Conservation (phyloP, 2,329 filamentous ascomycete species). For the Botrytis byssoidea region DNA sequence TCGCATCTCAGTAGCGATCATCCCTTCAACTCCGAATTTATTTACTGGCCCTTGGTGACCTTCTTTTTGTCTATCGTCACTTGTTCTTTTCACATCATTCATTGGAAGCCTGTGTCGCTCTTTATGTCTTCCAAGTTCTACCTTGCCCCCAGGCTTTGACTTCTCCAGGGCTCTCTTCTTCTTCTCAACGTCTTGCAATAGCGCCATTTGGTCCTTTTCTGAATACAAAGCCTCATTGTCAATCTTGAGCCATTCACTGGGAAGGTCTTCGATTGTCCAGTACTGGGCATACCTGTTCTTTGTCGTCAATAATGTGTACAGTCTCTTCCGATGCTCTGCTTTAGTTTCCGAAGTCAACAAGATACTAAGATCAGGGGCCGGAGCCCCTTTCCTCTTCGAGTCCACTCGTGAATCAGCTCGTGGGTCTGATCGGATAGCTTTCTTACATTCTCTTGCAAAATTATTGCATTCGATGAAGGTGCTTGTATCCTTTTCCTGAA, state of each 20-base stretch:
- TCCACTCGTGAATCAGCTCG: background rate
- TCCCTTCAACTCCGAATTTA: background rate
- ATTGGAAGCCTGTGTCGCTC: background rate
- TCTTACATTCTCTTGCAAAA: background rate
- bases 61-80: background rate
- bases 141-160: background rate
- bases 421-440: background rate
- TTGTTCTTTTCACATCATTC: background rate
- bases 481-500: background rate
- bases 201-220: background rate
- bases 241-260: background rate
- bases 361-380: background rate
- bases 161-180: background rate
- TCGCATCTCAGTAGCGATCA: background rate
- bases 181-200: background rate
- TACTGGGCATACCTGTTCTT: background rate
- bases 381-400: background rate
- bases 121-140: background rate
- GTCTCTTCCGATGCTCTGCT: background rate
- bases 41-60: background rate
- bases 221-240: background rate
- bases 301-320: background rate
- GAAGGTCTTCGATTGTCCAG: background rate
- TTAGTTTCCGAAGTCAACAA: background rate
- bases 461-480: background rate